phyloP scores from a whole-genome alignment of 2,329 filamentous ascomycete genomes.

The Sarocladium oryzae region DNA sequence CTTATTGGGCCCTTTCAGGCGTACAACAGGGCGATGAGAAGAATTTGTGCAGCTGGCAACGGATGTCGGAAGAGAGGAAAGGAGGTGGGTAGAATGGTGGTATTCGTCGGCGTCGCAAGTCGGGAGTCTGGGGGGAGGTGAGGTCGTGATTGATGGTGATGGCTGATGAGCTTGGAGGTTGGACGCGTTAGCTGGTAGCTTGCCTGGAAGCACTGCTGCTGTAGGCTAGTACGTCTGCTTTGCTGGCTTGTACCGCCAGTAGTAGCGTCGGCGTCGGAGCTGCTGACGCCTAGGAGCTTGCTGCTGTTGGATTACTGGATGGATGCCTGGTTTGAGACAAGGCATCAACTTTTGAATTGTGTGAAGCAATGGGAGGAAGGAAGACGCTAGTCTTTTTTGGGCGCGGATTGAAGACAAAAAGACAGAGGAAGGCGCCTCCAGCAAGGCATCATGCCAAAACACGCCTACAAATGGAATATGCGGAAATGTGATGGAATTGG shows the following conservation, averaged over 20 bases:
- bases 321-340: neutral
- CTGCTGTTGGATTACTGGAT: neutral
- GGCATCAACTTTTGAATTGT: slow-evolving; percentile 8
- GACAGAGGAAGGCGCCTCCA: neutral
- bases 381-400: slow-evolving; percentile 1
- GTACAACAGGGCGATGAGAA: slow-evolving; percentile 10
- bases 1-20: slow-evolving; percentile 15
- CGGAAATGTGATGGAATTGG: no score
- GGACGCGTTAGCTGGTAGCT: slow-evolving; percentile 42
- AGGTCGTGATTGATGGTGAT: slow-evolving; percentile 13
- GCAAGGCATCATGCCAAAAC: neutral
- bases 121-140: slow-evolving; percentile 5
- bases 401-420: neutral
- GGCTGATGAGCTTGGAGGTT: slow-evolving; percentile 16
- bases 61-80: neutral
- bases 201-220: slow-evolving; percentile 33
- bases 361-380: neutral
- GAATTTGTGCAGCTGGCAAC: neutral
- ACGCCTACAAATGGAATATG: no score
- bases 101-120: neutral
- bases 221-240: neutral
- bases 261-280: slow-evolving; percentile 7
- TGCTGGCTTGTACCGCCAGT: slow-evolving; percentile 10
- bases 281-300: slow-evolving; percentile 4
- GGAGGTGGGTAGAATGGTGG: neutral